Evolutionary conservation across 805 yeast genomes (phyloP).

Genomic region (Nadsonia fulvescens): DNA sequence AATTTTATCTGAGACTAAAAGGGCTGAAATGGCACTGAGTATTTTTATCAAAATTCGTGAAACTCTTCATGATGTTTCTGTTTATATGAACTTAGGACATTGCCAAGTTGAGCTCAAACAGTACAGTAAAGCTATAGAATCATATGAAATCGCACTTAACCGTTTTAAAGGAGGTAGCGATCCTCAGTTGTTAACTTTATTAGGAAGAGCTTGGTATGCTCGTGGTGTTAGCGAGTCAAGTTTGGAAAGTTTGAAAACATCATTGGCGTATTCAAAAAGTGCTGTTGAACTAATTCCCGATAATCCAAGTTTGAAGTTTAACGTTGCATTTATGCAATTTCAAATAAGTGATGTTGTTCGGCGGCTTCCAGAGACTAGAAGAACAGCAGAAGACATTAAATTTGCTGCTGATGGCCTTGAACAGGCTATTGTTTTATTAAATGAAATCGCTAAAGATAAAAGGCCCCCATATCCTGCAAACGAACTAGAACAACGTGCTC

Average conservation of each 20-base stretch:
- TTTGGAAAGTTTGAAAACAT: conserved; percentile 36
- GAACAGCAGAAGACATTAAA: conserved; percentile 46
- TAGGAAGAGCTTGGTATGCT: conserved; percentile 79
- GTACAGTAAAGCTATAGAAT: conserved; percentile 69
- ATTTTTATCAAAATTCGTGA: conserved; percentile 80
- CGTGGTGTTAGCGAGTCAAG: conserved; percentile 57
- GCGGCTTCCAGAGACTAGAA: conserved; percentile 37
- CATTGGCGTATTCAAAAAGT: conserved; percentile 43
- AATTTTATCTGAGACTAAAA: conserved; percentile 68
- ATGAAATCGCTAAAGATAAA: conserved; percentile 36
- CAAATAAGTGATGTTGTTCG: conserved; percentile 73
- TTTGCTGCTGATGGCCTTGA: conserved; percentile 37
- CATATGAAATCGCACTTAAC: conserved; percentile 62
- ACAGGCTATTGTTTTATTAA: conserved; percentile 41
- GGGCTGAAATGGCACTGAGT: conserved; percentile 55
- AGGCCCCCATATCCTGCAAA: conserved; percentile 63
- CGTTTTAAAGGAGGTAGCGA: conserved; percentile 44
- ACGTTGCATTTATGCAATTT: conserved; percentile 67
- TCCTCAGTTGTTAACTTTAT: conserved; percentile 44
- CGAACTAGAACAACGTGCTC: conserved; percentile 74
- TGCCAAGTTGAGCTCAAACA: conserved; percentile 70
- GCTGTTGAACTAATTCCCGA: conserved; percentile 29
- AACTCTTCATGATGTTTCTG: conserved; percentile 66
- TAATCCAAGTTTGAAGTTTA: conserved; percentile 41
- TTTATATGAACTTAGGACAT: conserved; percentile 76